A percentile compares a stretch with the other conserved stretches of the same genome.
phyloP scores from a whole-genome alignment of 805 yeast genomes.

The Saccharomycopsis schoenii region DNA sequence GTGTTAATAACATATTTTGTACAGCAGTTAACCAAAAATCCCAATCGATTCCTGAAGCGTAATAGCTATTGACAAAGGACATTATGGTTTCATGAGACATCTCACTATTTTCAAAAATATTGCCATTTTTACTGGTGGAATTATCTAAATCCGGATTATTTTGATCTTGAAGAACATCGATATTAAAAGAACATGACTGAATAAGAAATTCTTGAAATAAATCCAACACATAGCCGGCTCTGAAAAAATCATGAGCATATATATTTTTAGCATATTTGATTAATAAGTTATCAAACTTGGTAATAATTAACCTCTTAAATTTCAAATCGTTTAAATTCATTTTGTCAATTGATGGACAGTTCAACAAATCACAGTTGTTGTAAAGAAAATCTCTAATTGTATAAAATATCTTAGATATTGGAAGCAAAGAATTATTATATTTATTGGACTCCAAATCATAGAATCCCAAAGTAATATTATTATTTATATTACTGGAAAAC shows the following conservation, averaged over 20 bases:
- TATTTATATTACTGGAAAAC: slow-evolving; percentile 1
- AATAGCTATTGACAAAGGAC: slow-evolving; percentile 12
- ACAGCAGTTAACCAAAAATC: slow-evolving; percentile 61
- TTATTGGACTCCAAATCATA: slow-evolving; percentile 11
- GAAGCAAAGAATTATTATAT: slow-evolving; percentile 17
- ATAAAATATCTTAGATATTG: slow-evolving; percentile 26
- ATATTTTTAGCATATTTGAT: slow-evolving; percentile 28
- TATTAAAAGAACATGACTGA: slow-evolving; percentile 23
- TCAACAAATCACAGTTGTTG: slow-evolving; percentile 18
- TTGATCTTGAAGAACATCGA: slow-evolving; percentile 19
- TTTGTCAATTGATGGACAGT: slow-evolving; percentile 19
- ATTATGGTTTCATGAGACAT: neutral
- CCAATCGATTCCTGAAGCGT: slow-evolving; percentile 44
- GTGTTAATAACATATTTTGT: slow-evolving; percentile 50
- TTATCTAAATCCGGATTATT: neutral
- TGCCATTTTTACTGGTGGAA: neutral
- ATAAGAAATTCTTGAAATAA: slow-evolving; percentile 28
- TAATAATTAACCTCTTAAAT: slow-evolving; percentile 18
- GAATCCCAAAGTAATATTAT: slow-evolving; percentile 15
- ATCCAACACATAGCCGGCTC: slow-evolving; percentile 32
- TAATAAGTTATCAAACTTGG: slow-evolving; percentile 28
- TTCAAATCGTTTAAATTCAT: slow-evolving; percentile 20
- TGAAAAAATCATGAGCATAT: slow-evolving; percentile 31
- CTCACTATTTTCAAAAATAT: neutral
- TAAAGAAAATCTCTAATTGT: slow-evolving; percentile 29